Evolutionary conservation across 75 land plant genomes (phyloP).

Genomic region (Cryptomeria japonica): DNA sequence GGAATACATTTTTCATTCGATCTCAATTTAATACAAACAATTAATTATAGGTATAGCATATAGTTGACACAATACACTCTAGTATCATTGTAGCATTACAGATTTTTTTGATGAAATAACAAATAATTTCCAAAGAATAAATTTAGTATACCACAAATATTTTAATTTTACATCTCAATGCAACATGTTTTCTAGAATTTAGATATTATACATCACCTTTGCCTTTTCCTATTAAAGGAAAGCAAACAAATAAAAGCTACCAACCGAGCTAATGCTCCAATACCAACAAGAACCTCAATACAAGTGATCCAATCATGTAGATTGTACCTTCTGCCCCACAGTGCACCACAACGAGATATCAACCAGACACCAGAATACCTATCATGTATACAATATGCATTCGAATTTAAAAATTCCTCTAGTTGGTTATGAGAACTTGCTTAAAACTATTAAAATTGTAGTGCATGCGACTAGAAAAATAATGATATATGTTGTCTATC

Average conservation of each 20-base stretch:
- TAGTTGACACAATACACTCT: neutral
- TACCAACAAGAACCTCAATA: slow-evolving; percentile 40
- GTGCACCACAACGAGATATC: slow-evolving; percentile 67
- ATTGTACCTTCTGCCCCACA: slow-evolving; percentile 35
- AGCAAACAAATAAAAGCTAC: slow-evolving; percentile 72
- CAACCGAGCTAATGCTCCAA: slow-evolving; percentile 58
- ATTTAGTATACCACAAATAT: neutral
- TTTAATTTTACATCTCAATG: neutral
- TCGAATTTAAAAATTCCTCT: neutral
- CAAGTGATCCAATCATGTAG: slow-evolving; percentile 49
- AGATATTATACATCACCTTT: slow-evolving; percentile 2
- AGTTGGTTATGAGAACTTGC: neutral
- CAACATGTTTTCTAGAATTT: neutral
- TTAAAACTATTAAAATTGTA: neutral
- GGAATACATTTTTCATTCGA: neutral
- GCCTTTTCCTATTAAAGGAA: slow-evolving; percentile 56
- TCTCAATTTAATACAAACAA: neutral
- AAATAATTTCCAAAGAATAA: neutral
- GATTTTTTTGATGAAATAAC: neutral
- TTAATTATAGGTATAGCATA: neutral
- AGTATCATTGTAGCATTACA: neutral
- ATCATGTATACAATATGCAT: slow-evolving; percentile 11
- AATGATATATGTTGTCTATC: neutral
- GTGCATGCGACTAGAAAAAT: neutral
- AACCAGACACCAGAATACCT: slow-evolving; percentile 94